Conservation (phyloP, 1,284 basidiomycete genomes). For the Moniliella sp. region DNA sequence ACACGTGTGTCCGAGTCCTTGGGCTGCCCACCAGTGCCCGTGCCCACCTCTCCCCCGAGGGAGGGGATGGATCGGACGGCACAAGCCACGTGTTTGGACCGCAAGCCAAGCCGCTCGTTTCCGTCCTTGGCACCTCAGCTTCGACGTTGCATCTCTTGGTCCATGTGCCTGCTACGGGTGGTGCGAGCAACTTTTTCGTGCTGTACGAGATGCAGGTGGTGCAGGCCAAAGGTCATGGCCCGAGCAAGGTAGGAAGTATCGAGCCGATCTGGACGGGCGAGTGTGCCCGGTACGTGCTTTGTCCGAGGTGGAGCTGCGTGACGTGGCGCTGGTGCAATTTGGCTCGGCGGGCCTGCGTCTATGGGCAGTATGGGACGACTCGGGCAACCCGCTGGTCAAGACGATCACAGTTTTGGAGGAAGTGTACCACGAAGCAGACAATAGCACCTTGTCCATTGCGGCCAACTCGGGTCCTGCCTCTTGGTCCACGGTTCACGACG, state of each 20-base stretch:
- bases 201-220: neutral
- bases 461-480: neutral
- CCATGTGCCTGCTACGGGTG: neutral
- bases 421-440: neutral
- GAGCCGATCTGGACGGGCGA: neutral
- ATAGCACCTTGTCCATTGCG: neutral
- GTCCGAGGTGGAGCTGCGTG: neutral
- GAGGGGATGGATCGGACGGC: no score
- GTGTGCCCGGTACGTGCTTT: neutral
- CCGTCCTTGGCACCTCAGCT: no score
- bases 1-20: conserved; percentile 22
- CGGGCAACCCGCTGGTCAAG: neutral
- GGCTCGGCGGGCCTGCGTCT: neutral
- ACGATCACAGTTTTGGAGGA: neutral
- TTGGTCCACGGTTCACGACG: neutral
- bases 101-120: neutral
- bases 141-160: neutral
- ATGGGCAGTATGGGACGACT: neutral
- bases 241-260: neutral
- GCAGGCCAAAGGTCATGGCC: neutral
- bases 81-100: no score
- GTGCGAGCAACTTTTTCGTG: neutral
- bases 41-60: no score
- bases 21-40: no score
- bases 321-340: neutral